These are phyloP conservation scores for Kluyveromyces nonfermentans DNA, from an alignment of 805 yeast species.

Conservation along the genomic window DNA sequence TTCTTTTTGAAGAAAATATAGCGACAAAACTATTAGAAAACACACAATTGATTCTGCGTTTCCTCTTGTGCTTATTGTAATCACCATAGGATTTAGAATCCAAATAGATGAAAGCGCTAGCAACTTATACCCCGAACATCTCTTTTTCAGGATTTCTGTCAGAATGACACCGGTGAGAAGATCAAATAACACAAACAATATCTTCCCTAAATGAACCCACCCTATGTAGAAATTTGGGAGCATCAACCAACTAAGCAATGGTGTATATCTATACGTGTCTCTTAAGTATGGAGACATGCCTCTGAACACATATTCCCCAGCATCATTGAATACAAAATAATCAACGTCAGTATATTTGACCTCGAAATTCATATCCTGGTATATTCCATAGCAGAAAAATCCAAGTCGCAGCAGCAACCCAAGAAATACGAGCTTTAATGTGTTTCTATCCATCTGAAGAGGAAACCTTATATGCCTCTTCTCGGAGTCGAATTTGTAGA, in stretches of 20 bases:
- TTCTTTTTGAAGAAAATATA: slow-evolving; percentile 36
- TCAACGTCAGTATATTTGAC: slow-evolving; percentile 92
- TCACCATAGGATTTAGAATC: slow-evolving; percentile 92
- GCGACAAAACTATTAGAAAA: slow-evolving; percentile 54
- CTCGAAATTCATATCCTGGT: slow-evolving; percentile 72
- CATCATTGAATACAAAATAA: slow-evolving; percentile 89
- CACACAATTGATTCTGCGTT: slow-evolving; percentile 86
- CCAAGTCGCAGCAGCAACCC: slow-evolving; percentile 40
- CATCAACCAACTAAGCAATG: slow-evolving; percentile 75
- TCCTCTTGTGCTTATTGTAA: slow-evolving; percentile 87
- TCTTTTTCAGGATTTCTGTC: slow-evolving; percentile 31
- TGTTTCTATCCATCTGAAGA: background rate
- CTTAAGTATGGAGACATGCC: slow-evolving; percentile 67
- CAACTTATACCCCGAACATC: slow-evolving; percentile 21
- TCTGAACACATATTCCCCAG: slow-evolving; percentile 57
- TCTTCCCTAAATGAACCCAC: slow-evolving; percentile 68
- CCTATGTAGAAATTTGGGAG: slow-evolving; percentile 47
- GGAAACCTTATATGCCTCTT: background rate
- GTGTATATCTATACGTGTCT: slow-evolving; percentile 91
- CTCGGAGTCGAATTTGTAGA: no score
- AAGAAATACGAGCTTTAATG: slow-evolving; percentile 4
- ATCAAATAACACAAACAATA: slow-evolving; percentile 69
- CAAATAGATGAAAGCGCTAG: slow-evolving; percentile 51
- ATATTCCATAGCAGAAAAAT: slow-evolving; percentile 69
- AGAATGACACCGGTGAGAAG: slow-evolving; percentile 66